phyloP scores from a whole-genome alignment of 2,329 filamentous ascomycete genomes.

The Aspergillaceae sp. region DNA sequence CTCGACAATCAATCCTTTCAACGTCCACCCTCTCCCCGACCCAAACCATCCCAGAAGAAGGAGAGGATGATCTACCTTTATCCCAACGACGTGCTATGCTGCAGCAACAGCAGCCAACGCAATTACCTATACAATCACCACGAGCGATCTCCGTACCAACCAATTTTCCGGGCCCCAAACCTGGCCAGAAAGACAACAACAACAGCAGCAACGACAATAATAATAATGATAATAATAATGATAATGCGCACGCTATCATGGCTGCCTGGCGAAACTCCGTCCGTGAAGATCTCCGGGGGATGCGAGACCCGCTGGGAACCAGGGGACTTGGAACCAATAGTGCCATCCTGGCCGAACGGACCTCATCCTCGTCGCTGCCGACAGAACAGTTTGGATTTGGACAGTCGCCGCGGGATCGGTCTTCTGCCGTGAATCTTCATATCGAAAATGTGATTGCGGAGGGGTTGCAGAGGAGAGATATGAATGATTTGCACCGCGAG shows the following conservation, averaged over 20 bases:
- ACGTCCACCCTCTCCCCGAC: neutral
- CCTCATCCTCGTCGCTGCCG: too few species aligned
- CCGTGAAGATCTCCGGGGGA: conserved; percentile 49
- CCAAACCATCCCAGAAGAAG: conserved; percentile 24
- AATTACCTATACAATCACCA: conserved; percentile 2
- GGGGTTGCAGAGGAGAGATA: conserved; percentile 65
- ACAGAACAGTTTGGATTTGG: conserved; percentile 28
- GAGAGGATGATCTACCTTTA: conserved; percentile 62
- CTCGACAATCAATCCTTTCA: conserved; percentile 17
- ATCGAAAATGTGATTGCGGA: conserved; percentile 60
- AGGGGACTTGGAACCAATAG: too few species aligned
- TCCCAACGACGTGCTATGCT: conserved; percentile 58
- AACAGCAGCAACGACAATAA: conserved; percentile 4
- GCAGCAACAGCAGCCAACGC: conserved; percentile 40
- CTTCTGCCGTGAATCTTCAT: conserved; percentile 40
- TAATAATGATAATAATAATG: too few species aligned
- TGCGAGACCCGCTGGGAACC: conserved; percentile 18
- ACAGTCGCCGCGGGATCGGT: conserved; percentile 50
- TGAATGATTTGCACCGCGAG: conserved; percentile 69
- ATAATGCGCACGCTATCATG: conserved; percentile 45
- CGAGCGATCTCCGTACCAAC: conserved; percentile 8
- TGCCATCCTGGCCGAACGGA: too few species aligned
- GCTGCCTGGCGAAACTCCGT: conserved; percentile 60
- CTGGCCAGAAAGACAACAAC: conserved; percentile 5
- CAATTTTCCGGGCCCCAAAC: too few species aligned